Evolutionary conservation across 2,329 filamentous ascomycete genomes (phyloP), one percentile per base, ranked within the genome.

Genomic region (Colletotrichum falcatum): DNA sequence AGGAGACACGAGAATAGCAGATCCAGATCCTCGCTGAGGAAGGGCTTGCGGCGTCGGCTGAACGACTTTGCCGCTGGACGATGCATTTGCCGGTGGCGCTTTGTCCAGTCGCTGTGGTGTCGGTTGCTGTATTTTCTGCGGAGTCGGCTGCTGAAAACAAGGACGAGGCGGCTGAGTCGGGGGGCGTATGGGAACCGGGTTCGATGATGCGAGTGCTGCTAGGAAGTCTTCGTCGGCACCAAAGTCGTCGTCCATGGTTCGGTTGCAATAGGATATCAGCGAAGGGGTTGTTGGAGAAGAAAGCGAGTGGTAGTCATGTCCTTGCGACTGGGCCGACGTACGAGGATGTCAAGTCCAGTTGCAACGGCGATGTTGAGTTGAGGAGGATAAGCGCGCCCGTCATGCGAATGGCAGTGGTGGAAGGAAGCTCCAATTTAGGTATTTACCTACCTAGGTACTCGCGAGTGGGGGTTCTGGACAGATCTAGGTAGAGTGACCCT

Each of bases 41-140:
- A 97, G 86, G n/a, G 90, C 91, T 82, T 98, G 95, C 0, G 95
- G 95, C 68, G 91, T 97, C 14, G 94, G 95, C 80, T 98, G 95
- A 42, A 95, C 90, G 33, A 97, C 86, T 76, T 91, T 92, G 48
- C 84, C 77, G 48, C 78, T 79, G 3, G 79, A 73, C 7, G 78
- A 75, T 11, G 81, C 70, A 59, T 74, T 78, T 28, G 81, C 75
- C n/a, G 84, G 82, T 20, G 84, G 84, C 66, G 82, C 82, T 71
- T 81, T 84, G 74, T 89, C 87, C 44, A 91, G 81, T 8, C 85
- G 83, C 74, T 91, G 89, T 1, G 89, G 88, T 18, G 79, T 86
- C 1, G 83, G 87, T 73, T 84, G 83, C 72, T 81, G 81, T 48
- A 84, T 75, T 71, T 69, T 77, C 71, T 75, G 79, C 44, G 70